Evolutionary conservation across 2,329 filamentous ascomycete genomes (phyloP).

Genomic region (Colletotrichum lentis): DNA sequence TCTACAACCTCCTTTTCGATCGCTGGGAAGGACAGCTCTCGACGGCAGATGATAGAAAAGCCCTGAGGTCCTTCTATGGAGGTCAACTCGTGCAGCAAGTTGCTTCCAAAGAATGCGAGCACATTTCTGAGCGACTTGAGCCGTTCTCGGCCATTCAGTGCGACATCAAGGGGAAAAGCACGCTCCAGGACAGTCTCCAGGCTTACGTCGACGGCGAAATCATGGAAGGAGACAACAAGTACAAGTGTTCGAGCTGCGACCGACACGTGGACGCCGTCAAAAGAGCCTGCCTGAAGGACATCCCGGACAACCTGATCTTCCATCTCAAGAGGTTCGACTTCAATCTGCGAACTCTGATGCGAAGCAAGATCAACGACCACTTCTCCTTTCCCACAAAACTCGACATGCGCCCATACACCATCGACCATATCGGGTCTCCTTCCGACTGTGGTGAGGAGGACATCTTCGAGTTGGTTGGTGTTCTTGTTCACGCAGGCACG

Average conservation of each 20-base stretch:
- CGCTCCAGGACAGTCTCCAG: slow-evolving; percentile 84
- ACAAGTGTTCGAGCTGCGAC: slow-evolving; percentile 92
- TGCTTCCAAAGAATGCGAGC: slow-evolving; percentile 91
- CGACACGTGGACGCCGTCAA: slow-evolving; percentile 93
- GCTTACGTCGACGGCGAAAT: slow-evolving; percentile 97
- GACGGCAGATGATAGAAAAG: slow-evolving; percentile 71
- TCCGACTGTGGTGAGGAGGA: slow-evolving; percentile 68
- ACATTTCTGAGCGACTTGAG: slow-evolving; percentile 90
- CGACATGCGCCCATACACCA: slow-evolving; percentile 88
- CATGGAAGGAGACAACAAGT: slow-evolving; percentile 98
- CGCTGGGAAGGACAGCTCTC: slow-evolving; percentile 85
- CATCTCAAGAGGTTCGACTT: slow-evolving; percentile 91
- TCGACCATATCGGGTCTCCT: slow-evolving; percentile 79
- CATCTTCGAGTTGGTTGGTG: slow-evolving; percentile 90
- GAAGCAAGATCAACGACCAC: slow-evolving; percentile 94
- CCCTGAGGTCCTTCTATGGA: slow-evolving; percentile 85
- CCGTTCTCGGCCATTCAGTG: slow-evolving; percentile 95
- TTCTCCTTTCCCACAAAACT: slow-evolving; percentile 87
- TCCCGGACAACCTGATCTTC: slow-evolving; percentile 94
- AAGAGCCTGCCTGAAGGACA: slow-evolving; percentile 87
- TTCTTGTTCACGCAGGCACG: slow-evolving; percentile 91
- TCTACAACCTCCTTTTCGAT: slow-evolving; percentile 93
- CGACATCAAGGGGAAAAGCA: slow-evolving; percentile 91
- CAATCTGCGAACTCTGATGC: slow-evolving; percentile 76
- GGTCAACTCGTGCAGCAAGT: slow-evolving; percentile 94